These are phyloP conservation scores for Rhodotorula babjevae DNA, from an alignment of 768 basidiomycete species.

Conservation along the genomic window DNA sequence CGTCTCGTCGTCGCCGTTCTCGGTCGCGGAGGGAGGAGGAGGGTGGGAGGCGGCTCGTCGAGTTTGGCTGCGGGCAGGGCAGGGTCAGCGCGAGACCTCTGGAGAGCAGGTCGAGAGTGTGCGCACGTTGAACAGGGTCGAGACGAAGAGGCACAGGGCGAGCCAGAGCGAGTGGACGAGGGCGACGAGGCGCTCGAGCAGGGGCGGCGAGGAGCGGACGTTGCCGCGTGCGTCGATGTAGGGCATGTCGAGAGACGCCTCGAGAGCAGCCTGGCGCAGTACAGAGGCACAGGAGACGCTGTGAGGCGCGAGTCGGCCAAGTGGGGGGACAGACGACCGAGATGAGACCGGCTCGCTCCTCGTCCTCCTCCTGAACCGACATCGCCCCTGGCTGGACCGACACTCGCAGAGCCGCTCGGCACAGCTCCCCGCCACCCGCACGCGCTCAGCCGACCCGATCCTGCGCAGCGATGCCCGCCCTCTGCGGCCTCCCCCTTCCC, in stretches of 20 bases:
- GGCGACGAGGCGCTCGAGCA: neutral
- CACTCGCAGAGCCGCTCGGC: neutral
- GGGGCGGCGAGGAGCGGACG: neutral
- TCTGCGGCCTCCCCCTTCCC: slow-evolving; percentile 3
- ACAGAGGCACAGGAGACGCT: neutral
- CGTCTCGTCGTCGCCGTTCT: neutral
- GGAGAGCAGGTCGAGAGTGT: neutral
- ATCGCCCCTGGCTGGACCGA: neutral
- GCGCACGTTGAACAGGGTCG: slow-evolving; percentile 19
- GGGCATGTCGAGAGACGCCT: neutral
- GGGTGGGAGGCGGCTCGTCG: neutral
- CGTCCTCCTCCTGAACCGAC: too few species aligned
- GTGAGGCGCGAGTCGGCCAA: too few species aligned
- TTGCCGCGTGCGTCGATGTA: slow-evolving; percentile 3
- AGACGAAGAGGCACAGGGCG: slow-evolving; percentile 7
- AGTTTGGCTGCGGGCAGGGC: neutral
- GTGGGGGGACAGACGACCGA: neutral
- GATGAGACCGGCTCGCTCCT: neutral
- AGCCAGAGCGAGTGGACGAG: slow-evolving; percentile 8
- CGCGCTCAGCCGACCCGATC: neutral
- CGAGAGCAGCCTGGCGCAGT: neutral
- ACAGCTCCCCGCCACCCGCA: too few species aligned
- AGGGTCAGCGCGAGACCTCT: neutral
- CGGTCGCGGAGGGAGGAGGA: neutral
- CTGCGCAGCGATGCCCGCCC: neutral